Evolutionary conservation across 257 asterid species (phyloP).

Genomic region (Nicotiana benthamiana): DNA sequence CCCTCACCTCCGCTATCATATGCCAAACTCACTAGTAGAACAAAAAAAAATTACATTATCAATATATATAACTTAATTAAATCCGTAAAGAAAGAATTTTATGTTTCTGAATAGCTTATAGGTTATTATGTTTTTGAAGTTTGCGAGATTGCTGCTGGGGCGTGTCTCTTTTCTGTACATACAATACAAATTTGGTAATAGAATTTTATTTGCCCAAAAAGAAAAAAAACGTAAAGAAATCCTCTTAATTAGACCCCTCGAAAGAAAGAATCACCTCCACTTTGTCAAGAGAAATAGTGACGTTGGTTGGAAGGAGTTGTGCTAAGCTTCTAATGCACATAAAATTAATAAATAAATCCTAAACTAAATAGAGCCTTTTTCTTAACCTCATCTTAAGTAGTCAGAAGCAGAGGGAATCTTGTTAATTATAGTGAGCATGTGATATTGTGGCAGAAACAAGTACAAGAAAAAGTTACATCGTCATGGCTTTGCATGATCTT

Average conservation of each 20-base stretch:
- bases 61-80: background rate
- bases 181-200: no score
- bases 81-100: background rate
- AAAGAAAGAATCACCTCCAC: background rate
- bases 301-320: background rate
- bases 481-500: conserved; percentile 12
- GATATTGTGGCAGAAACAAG: conserved; percentile 10
- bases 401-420: conserved; percentile 1
- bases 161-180: no score
- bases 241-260: no score
- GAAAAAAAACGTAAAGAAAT: no score
- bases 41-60: no score
- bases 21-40: no score
- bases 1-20: no score
- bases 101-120: no score
- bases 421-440: conserved; percentile 12
- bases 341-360: background rate
- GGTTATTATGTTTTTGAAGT: no score
- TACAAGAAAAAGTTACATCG: background rate
- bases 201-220: no score
- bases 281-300: background rate
- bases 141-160: no score
- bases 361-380: background rate
- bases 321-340: background rate
- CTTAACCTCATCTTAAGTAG: background rate